Evolutionary conservation across 768 basidiomycete genomes (phyloP).

Genomic region (Epithele typhae): DNA sequence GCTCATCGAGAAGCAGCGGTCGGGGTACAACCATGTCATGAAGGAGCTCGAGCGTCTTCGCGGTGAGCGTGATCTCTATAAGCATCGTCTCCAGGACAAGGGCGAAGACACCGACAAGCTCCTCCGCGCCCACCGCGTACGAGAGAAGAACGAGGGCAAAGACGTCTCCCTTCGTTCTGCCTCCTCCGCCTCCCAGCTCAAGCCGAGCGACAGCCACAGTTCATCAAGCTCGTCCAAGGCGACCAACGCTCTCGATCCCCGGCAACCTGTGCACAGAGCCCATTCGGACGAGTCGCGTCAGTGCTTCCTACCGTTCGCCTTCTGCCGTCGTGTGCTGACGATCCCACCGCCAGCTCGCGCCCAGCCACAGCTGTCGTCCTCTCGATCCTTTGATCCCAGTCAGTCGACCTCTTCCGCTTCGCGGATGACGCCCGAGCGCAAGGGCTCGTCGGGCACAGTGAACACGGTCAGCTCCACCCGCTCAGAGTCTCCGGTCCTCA

Average conservation of each 20-base stretch:
- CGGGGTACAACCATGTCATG: conserved; percentile 73
- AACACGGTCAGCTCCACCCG: conserved; percentile 1
- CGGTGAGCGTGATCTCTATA: conserved; percentile 67
- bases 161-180: conserved; percentile 25
- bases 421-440: conserved; percentile 17
- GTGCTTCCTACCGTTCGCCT: conserved; percentile 5
- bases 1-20: conserved; percentile 86
- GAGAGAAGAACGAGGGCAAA: conserved; percentile 25
- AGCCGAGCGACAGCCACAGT: conserved; percentile 19
- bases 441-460: conserved; percentile 18
- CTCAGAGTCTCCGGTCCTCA: conserved; percentile 6
- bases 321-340: not conserved
- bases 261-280: conserved; percentile 19
- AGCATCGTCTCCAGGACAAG: conserved; percentile 29
- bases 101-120: conserved; percentile 45
- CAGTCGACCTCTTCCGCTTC: conserved; percentile 3
- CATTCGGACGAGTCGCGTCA: conserved; percentile 33
- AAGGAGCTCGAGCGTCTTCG: conserved; percentile 86
- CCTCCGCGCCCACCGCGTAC: conserved; percentile 25
- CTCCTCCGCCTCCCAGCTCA: conserved; percentile 27
- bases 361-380: conserved; percentile 8
- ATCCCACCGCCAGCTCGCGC: conserved; percentile 7
- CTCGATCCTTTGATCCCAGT: conserved; percentile 12
- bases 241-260: conserved; percentile 22
- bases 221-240: conserved; percentile 11